phyloP scores from a whole-genome alignment of 805 yeast species.

The Nakazawaea ambrosiae region DNA sequence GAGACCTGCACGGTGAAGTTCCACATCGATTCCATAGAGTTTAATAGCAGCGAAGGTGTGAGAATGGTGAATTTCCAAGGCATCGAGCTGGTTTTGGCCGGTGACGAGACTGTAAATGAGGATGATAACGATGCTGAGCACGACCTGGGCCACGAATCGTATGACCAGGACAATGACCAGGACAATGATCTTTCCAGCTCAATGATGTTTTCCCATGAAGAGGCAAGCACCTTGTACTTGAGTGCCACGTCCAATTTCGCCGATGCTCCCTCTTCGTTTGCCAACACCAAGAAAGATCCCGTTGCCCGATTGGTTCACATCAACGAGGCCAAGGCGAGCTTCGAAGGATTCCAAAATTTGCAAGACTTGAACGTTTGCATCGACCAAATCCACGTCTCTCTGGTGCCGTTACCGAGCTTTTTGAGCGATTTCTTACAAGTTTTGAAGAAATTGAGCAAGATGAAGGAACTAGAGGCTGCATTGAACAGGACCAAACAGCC shows the following conservation, averaged over 20 bases:
- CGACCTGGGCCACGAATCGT: slow-evolving; percentile 6
- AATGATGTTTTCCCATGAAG: slow-evolving; percentile 59
- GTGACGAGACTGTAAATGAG: slow-evolving; percentile 14
- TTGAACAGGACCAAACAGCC: too few species aligned
- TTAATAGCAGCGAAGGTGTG: slow-evolving; percentile 37
- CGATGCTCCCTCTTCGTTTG: slow-evolving; percentile 10
- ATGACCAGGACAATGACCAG: slow-evolving; percentile 20
- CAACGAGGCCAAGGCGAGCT: slow-evolving; percentile 33
- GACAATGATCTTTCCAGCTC: slow-evolving; percentile 36
- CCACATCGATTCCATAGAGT: slow-evolving; percentile 24
- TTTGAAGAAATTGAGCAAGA: slow-evolving; percentile 27
- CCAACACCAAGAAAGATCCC: slow-evolving; percentile 3
- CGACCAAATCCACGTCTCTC: slow-evolving; percentile 34
- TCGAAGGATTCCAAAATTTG: slow-evolving; percentile 36
- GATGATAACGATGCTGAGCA: slow-evolving; percentile 6
- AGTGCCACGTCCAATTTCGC: slow-evolving; percentile 63
- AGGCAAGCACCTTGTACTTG: slow-evolving; percentile 70
- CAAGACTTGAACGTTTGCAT: slow-evolving; percentile 32
- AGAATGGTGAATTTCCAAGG: slow-evolving; percentile 35
- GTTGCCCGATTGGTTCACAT: slow-evolving; percentile 20
- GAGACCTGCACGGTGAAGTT: slow-evolving; percentile 33
- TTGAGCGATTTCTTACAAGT: slow-evolving; percentile 29
- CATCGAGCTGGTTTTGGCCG: slow-evolving; percentile 29
- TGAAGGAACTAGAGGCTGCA: slow-evolving; percentile 19
- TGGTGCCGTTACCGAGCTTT: slow-evolving; percentile 35